phyloP scores from a whole-genome alignment of 306 rosid genomes.

The Neltuma alba region DNA sequence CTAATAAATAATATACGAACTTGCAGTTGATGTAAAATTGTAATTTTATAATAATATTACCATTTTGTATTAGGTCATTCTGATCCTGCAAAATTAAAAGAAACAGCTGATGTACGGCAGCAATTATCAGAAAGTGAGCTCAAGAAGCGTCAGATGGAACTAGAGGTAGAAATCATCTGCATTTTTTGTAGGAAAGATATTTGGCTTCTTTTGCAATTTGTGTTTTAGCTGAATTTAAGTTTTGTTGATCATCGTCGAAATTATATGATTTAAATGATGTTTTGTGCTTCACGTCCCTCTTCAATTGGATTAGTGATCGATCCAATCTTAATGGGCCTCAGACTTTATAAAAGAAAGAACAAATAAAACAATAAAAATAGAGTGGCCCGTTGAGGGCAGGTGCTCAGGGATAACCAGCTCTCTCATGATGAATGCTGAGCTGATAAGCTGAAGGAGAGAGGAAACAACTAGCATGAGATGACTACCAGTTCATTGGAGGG shows the following conservation, averaged over 20 bases:
- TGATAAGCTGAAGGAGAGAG: neutral
- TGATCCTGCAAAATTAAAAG: constrained; percentile 74
- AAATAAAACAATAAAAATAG: neutral
- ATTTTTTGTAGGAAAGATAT: neutral
- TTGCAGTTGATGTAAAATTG: neutral
- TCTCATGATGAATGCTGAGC: neutral
- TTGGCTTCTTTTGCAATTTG: neutral
- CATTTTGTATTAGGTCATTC: constrained; percentile 63
- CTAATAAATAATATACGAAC: neutral
- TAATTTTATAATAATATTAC: neutral
- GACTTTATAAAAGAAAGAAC: neutral
- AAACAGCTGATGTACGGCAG: constrained; percentile 57
- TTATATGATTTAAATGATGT: neutral
- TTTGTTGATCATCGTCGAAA: neutral
- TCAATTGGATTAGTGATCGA: neutral
- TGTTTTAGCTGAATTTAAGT: neutral
- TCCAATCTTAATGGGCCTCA: neutral
- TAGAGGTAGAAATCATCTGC: constrained; percentile 53
- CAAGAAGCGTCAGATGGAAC: constrained; percentile 60
- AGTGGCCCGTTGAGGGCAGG: neutral
- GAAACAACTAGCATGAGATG: neutral
- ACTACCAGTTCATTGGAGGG: neutral
- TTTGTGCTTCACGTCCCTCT: neutral
- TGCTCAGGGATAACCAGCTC: neutral
- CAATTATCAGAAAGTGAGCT: constrained; percentile 54